Conservation (phyloP, 202 grass and related monocot species). For the Panicum hallii region DNA sequence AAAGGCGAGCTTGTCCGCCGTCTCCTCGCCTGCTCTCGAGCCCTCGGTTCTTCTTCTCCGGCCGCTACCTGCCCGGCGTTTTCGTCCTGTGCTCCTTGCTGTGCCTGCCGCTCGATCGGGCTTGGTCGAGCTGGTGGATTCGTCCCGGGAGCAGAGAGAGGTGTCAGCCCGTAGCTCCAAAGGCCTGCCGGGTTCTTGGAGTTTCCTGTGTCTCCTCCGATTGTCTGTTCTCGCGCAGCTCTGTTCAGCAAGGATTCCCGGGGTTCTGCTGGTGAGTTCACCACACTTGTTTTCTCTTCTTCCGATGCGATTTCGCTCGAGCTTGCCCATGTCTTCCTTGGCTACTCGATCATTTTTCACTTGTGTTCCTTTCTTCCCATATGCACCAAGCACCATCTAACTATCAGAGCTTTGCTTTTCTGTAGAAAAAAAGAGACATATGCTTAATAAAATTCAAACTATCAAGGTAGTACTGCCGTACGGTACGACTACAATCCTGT, state of each 20-base stretch:
- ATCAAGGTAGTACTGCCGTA: background rate
- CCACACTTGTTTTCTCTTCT: background rate
- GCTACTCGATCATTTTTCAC: conserved; percentile 17
- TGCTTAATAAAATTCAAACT: background rate
- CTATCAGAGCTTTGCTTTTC: background rate
- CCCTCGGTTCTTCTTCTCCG: background rate
- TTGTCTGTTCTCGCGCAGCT: background rate
- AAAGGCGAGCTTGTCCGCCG: background rate
- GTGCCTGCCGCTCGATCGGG: background rate
- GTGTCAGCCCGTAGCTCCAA: background rate
- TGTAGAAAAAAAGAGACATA: background rate
- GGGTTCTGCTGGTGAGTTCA: background rate
- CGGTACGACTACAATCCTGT: background rate
- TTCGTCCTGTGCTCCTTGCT: background rate
- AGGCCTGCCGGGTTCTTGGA: background rate
- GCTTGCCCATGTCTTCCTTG: background rate
- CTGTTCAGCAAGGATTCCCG: background rate
- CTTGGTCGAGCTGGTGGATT: background rate
- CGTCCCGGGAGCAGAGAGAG: background rate
- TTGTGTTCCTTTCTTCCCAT: conserved; percentile 6
- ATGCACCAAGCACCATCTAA: background rate
- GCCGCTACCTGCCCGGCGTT: background rate
- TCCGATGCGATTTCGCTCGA: background rate
- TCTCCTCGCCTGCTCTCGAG: background rate
- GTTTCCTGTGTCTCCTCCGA: background rate